Conservation (phyloP, 352 stramenopile species). For the Thalassiosira delicatula region DNA sequence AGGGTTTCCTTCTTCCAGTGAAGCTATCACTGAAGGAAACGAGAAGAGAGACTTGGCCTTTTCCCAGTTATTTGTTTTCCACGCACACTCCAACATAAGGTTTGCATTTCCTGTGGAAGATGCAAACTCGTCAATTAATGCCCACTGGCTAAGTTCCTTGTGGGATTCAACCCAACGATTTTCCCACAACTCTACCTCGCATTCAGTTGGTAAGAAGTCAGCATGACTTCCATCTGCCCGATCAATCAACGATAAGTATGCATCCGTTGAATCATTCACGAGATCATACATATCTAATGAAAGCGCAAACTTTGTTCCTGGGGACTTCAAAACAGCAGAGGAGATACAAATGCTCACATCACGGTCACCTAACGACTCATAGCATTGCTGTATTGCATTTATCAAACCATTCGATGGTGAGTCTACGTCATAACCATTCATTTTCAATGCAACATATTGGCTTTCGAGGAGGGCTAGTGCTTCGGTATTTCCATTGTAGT, state of each 20-base stretch:
- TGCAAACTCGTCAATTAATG: conserved; percentile 80
- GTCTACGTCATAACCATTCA: conserved; percentile 38
- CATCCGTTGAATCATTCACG: conserved; percentile 73
- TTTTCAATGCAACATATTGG: conserved; percentile 60
- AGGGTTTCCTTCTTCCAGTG: conserved; percentile 75
- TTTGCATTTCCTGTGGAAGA: conserved; percentile 53
- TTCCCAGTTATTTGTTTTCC: conserved; percentile 84
- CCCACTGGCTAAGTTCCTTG: conserved; percentile 81
- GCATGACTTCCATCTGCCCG: conserved; percentile 50
- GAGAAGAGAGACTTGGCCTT: conserved; percentile 71
- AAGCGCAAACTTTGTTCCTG: conserved; percentile 71
- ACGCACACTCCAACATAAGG: conserved; percentile 81
- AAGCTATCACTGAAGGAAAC: conserved; percentile 67
- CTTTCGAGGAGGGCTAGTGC: conserved; percentile 78
- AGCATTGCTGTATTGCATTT: conserved; percentile 70
- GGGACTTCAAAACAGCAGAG: conserved; percentile 59
- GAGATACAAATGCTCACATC: conserved; percentile 68
- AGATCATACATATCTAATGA: conserved; percentile 80
- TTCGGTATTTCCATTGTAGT: conserved; percentile 81
- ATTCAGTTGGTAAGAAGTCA: conserved; percentile 61
- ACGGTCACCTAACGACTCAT: conserved; percentile 69
- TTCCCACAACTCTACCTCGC: conserved; percentile 82
- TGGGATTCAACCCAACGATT: conserved; percentile 81
- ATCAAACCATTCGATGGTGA: conserved; percentile 45
- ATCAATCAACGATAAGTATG: conserved; percentile 76